These are phyloP conservation scores for Blepharisma stoltei DNA, from an alignment of 73 alveolate genomes.

Conservation along the genomic window DNA sequence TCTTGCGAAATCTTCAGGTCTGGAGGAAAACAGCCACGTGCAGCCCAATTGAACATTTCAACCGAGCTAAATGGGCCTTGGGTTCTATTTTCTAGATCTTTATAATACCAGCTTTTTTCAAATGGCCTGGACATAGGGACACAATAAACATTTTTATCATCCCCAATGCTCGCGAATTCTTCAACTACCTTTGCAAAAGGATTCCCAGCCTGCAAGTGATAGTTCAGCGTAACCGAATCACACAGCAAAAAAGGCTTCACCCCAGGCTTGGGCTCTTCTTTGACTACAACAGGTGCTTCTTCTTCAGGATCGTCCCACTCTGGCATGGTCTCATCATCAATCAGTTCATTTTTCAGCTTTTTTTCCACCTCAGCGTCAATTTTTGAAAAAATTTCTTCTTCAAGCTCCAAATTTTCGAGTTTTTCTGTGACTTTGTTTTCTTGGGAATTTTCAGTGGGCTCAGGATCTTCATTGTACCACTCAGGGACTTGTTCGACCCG, in stretches of 20 bases:
- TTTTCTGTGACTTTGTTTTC: background rate
- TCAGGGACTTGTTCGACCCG: background rate
- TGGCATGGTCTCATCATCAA: background rate
- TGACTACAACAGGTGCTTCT: background rate
- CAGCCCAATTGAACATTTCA: slow-evolving; percentile 11
- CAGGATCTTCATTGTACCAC: background rate
- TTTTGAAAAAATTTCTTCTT: background rate
- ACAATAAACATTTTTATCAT: background rate
- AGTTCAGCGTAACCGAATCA: background rate
- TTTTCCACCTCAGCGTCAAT: slow-evolving; percentile 2
- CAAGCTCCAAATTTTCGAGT: background rate
- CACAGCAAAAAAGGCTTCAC: background rate
- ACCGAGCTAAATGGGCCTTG: slow-evolving; percentile 2
- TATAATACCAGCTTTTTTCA: background rate
- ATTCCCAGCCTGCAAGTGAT: slow-evolving; percentile 5
- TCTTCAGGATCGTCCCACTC: slow-evolving; percentile 4
- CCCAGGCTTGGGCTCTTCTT: background rate
- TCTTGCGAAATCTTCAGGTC: background rate
- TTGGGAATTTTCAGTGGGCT: background rate
- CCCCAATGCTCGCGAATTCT: background rate
- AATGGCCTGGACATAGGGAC: background rate
- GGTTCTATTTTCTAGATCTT: background rate
- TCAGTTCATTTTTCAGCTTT: background rate
- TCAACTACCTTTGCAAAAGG: background rate
- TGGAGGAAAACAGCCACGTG: slow-evolving; percentile 6